Base-by-base conservation (phyloP, 1,284 basidiomycete species). In the Cryptococcus maquisensis region DNA sequence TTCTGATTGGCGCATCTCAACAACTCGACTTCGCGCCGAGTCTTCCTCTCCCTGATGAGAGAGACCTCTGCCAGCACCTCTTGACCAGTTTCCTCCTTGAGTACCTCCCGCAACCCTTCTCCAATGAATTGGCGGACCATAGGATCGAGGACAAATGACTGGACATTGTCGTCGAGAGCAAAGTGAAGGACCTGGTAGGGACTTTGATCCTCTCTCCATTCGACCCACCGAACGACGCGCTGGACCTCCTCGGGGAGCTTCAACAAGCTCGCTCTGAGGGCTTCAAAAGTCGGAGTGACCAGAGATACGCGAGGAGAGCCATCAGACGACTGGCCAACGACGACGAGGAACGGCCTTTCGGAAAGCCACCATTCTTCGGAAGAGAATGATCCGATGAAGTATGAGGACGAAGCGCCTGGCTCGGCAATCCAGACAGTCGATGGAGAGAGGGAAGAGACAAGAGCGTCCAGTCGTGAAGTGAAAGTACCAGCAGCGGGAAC, bases 1-100 rank as follows among this genome's bases (percentile, higher is more conserved):
- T 89, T 88, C 80, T 90, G 86, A 66, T 90, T 91, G 4, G 80
- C 87, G 67, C 88, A 92, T 63, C 81, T 83, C 70, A 92, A 70
- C 48, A 92, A 79, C 9, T 81, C 81, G 13, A 90, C 76, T 66
- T 92, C 90, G 40, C 83, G 79, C 12, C 71, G 55, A 21, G 85
- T 87, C 72, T 92, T 92, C 58, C 84, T 79, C 71, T 90, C 86
- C 20, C 90, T 79, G 35, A 90, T 69, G 38, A 79, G 76, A 20
- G 78, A 78, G n/a, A 90, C 78, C 49, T 80, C 80, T 3, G 20
- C 45, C 35, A 4, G 73, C 56, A 20, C 83, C 82, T 1, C 83
- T 28, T 79, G 79, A 8, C 74, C 58, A 3, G 84, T 79, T 2
- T 57, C 52, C 15, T 72, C 66, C 0, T 45, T 4, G 20, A 52